Conservation (phyloP, 495 filamentous ascomycete species). For the Xylaria telfairii region DNA sequence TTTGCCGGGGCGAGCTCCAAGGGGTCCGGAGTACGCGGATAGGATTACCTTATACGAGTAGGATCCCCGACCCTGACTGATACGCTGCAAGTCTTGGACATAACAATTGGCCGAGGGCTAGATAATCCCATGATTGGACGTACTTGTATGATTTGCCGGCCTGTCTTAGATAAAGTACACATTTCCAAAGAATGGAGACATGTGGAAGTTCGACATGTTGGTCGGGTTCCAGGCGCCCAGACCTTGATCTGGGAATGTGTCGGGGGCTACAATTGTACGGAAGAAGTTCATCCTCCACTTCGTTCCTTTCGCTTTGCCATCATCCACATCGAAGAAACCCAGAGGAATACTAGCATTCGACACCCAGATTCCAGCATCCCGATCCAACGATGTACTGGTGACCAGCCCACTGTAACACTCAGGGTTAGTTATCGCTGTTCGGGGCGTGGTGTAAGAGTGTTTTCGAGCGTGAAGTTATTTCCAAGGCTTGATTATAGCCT, state of each 20-base stretch:
- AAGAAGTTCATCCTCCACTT: constrained; percentile 46
- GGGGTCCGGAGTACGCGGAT: neutral
- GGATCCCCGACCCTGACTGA: neutral
- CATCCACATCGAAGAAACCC: constrained; percentile 43
- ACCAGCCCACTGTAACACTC: constrained; percentile 28
- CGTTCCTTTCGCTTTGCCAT: constrained; percentile 38
- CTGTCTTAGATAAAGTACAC: constrained; percentile 34
- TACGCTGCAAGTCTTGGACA: neutral
- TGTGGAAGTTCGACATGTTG: constrained; percentile 42
- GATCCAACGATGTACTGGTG: constrained; percentile 37
- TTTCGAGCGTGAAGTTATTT: neutral
- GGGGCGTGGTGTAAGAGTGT: neutral
- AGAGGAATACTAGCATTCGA: constrained; percentile 37
- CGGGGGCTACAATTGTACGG: constrained; percentile 38
- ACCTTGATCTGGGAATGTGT: constrained; percentile 39
- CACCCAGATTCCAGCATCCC: constrained; percentile 34
- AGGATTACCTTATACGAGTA: neutral
- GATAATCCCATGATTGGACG: neutral
- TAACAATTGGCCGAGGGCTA: neutral
- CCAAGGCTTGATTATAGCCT: neutral
- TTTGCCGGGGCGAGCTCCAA: too few species aligned
- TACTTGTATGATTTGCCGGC: neutral
- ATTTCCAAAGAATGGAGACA: constrained; percentile 41
- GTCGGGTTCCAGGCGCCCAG: constrained; percentile 43
- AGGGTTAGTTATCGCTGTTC: neutral